Evolutionary conservation across 129 eudicot species (phyloP), one percentile per base, ranked within the genome.

Genomic region (Tagetes patula): DNA sequence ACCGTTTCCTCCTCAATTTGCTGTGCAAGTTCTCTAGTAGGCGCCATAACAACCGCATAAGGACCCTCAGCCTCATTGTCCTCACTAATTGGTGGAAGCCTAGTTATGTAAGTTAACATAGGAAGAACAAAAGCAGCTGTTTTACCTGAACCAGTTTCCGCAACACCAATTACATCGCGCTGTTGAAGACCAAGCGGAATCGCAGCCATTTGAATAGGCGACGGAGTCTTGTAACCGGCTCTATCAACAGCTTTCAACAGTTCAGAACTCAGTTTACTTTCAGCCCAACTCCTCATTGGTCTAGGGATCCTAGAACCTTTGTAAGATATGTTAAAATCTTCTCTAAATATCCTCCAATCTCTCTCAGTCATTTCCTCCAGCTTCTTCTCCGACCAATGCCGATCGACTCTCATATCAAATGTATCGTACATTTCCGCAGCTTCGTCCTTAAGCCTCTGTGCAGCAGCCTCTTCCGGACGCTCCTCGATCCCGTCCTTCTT

Each of bases 71-170:
- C 87, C 49, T 85, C 90, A 46, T 85, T 85, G 47, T 82, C 90
- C 66, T 85, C 87, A 20, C 85, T 82, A 1, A 85, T 82, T 0
- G 90, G 90, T 38, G 90, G 90, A 8, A 85, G 69, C 32, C 90
- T 73, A 67, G 87, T 80, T 11, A 82, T 85, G 62, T 85, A 85
- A 69, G 90, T 81, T 63, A 85, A 63, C 87, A 85, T 85, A 64
- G 90, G 90, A 65, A 85, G 85, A 10, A 85, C 90, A 77, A 85
- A 85, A 2, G 90, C 87, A 69, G 87, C 90, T 4, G 87, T 85
- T 65, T 85, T 85, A 64, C 90, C 90, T 0, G 90, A 85, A 58
- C 90, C 90, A 5, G 90, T 85, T 50, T 85, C 90, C 0, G 90
- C 90, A 70, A 85, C 75, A 6, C 90, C 90, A 1, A 85, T 85